Conservation (phyloP, 2,329 filamentous ascomycete genomes). For the Ambrosiella cleistominuta region DNA sequence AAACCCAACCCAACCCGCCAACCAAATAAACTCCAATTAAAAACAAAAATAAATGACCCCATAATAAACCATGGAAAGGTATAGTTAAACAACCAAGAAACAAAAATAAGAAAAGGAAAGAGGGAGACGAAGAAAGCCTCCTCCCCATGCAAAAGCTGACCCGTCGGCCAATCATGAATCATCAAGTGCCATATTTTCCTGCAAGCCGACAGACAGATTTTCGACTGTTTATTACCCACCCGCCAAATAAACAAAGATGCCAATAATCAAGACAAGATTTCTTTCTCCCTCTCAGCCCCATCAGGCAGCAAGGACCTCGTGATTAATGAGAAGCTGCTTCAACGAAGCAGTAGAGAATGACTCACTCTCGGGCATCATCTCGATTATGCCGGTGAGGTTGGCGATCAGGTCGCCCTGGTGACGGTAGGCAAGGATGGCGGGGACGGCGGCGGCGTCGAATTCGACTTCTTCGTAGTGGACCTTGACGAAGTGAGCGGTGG, state of each 20-base stretch:
- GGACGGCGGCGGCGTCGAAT: slow-evolving; percentile 76
- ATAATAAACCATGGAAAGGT: background rate
- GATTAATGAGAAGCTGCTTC: slow-evolving; percentile 32
- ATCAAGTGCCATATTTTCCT: background rate
- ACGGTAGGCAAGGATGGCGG: slow-evolving; percentile 75
- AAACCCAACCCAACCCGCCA: too few relatives aligned
- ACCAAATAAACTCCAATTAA: too few relatives aligned
- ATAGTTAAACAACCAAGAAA: background rate
- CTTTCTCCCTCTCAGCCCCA: too few relatives aligned
- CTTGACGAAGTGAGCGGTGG: slow-evolving; percentile 70
- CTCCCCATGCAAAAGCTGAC: background rate
- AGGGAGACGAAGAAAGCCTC: background rate
- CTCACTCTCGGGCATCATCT: slow-evolving; percentile 61
- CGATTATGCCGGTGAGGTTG: slow-evolving; percentile 70
- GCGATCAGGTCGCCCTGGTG: slow-evolving; percentile 78
- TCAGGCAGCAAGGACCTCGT: slow-evolving; percentile 26
- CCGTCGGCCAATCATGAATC: background rate
- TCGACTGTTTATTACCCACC: too few relatives aligned
- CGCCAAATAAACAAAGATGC: too few relatives aligned
- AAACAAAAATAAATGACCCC: too few relatives aligned
- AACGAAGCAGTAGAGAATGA: slow-evolving; percentile 37
- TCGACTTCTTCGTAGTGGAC: slow-evolving; percentile 84
- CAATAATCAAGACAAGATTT: too few relatives aligned
- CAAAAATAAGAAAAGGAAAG: background rate
- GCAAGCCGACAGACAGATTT: background rate